phyloP scores from a whole-genome alignment of 2,329 filamentous ascomycete species.

The Monilinia aucupariae region DNA sequence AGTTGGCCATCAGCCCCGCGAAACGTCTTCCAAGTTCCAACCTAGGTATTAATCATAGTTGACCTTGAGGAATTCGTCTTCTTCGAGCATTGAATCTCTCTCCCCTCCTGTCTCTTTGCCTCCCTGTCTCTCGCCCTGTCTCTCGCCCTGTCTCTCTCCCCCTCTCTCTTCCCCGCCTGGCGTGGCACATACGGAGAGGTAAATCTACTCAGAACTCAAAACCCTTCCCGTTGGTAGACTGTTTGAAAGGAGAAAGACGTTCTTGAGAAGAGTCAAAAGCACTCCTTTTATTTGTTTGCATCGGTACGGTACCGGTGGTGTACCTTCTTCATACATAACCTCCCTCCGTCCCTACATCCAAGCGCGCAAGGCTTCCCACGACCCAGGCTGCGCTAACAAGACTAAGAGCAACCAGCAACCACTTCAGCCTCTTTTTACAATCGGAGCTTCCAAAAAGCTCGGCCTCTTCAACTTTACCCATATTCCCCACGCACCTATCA shows the following conservation, averaged over 20 bases:
- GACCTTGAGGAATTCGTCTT: not conserved
- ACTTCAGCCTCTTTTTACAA: slow-evolving; percentile 16
- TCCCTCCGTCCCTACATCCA: not conserved
- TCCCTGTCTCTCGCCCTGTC: not conserved
- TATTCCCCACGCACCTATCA: slow-evolving; percentile 6
- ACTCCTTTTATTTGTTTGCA: too few relatives aligned
- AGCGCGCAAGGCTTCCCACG: not conserved
- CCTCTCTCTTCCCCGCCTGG: too few relatives aligned
- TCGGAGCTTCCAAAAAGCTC: slow-evolving; percentile 15
- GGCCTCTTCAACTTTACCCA: slow-evolving; percentile 11
- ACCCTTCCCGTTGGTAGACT: not conserved
- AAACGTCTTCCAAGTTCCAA: not conserved
- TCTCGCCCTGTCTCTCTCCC: too few relatives aligned
- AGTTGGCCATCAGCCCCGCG: slow-evolving; percentile 9
- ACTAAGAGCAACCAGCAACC: not conserved
- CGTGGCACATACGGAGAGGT: too few relatives aligned
- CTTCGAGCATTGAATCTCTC: not conserved
- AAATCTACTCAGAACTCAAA: not conserved
- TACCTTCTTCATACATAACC: too few relatives aligned
- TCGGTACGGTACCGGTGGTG: too few relatives aligned
- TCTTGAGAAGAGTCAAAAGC: too few relatives aligned
- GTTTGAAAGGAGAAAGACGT: too few relatives aligned
- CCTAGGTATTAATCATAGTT: not conserved
- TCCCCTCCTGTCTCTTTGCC: not conserved
- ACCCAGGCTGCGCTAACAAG: not conserved